A percentile compares a stretch with the other conserved stretches of the same genome.
Evolutionary conservation across 176 grass and related monocot genomes (phyloP).

Genomic region (Triticum timopheevii): DNA sequence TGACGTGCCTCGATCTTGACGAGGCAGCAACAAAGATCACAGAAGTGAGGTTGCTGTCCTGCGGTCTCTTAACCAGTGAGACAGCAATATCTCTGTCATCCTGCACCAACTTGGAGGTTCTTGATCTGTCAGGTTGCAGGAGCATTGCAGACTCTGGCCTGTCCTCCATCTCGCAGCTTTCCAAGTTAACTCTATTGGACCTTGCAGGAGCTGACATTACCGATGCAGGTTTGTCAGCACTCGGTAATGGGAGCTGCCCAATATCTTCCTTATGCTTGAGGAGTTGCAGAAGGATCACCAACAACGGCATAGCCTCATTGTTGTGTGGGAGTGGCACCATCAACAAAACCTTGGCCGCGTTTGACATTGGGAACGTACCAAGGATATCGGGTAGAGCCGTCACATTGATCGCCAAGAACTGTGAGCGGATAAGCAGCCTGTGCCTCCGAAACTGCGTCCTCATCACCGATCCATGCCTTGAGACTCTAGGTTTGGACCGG

Average conservation of each 20-base stretch:
- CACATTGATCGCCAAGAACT: slow-evolving; percentile 53
- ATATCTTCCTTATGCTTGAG: slow-evolving; percentile 76
- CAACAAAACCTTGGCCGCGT: slow-evolving; percentile 52
- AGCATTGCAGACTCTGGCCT: slow-evolving; percentile 80
- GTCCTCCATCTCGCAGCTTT: slow-evolving; percentile 70
- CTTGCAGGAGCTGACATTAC: slow-evolving; percentile 84
- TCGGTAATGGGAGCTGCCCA: slow-evolving; percentile 58
- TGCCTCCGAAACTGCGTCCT: slow-evolving; percentile 70
- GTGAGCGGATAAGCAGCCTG: slow-evolving; percentile 56
- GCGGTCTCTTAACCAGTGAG: slow-evolving; percentile 81
- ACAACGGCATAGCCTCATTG: slow-evolving; percentile 68
- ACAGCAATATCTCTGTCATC: slow-evolving; percentile 72
- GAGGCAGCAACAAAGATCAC: slow-evolving; percentile 59
- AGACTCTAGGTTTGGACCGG: slow-evolving; percentile 51
- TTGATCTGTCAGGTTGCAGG: slow-evolving; percentile 84
- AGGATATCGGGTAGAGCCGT: slow-evolving; percentile 70
- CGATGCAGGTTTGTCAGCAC: slow-evolving; percentile 67
- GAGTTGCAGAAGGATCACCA: slow-evolving; percentile 80
- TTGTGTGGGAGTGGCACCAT: slow-evolving; percentile 55
- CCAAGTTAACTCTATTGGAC: slow-evolving; percentile 69
- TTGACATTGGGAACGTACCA: slow-evolving; percentile 74
- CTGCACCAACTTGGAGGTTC: slow-evolving; percentile 71
- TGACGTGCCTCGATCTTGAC: slow-evolving; percentile 81
- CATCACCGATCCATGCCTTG: slow-evolving; percentile 60
- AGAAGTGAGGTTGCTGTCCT: slow-evolving; percentile 82